Conservation (phyloP, 148 eudicot genomes). For the Nyssa sinensis region DNA sequence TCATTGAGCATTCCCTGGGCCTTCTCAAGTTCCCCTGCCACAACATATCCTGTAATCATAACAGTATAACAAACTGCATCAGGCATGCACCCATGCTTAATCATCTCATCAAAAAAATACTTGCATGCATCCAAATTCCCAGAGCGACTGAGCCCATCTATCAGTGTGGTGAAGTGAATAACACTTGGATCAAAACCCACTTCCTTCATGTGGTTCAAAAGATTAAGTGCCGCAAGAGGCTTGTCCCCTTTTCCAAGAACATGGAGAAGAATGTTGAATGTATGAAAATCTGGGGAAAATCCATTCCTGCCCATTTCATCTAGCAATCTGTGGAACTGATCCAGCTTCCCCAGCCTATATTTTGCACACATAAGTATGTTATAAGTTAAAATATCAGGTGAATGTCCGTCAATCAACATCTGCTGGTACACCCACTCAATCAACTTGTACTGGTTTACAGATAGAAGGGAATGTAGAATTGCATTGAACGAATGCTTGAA, state of each 20-base stretch:
- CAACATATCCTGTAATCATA: slow-evolving; percentile 69
- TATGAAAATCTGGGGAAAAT: slow-evolving; percentile 73
- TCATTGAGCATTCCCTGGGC: slow-evolving; percentile 57
- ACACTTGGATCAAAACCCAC: slow-evolving; percentile 57
- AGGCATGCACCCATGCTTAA: slow-evolving; percentile 56
- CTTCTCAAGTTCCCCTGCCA: slow-evolving; percentile 60
- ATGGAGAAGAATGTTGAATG: slow-evolving; percentile 76
- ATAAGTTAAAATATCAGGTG: too few relatives aligned
- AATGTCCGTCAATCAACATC: too few relatives aligned
- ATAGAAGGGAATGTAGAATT: too few relatives aligned
- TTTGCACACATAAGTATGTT: too few relatives aligned
- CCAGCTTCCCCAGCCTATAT: too few relatives aligned
- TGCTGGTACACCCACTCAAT: too few relatives aligned
- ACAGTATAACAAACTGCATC: slow-evolving; percentile 84
- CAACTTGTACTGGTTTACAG: too few relatives aligned
- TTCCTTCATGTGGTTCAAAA: slow-evolving; percentile 80
- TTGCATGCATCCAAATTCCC: slow-evolving; percentile 83
- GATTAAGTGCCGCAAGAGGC: slow-evolving; percentile 63
- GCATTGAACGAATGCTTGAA: too few relatives aligned
- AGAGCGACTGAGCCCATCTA: slow-evolving; percentile 83
- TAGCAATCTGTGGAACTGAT: too few relatives aligned
- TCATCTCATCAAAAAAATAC: slow-evolving; percentile 78
- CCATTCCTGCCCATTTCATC: too few relatives aligned
- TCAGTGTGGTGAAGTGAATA: slow-evolving; percentile 79
- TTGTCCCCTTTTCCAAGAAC: slow-evolving; percentile 78